A percentile compares a stretch with the other conserved stretches of the same genome.
Evolutionary conservation across 345 rosid species (phyloP).

Genomic region (Hibiscus tridactylites): DNA sequence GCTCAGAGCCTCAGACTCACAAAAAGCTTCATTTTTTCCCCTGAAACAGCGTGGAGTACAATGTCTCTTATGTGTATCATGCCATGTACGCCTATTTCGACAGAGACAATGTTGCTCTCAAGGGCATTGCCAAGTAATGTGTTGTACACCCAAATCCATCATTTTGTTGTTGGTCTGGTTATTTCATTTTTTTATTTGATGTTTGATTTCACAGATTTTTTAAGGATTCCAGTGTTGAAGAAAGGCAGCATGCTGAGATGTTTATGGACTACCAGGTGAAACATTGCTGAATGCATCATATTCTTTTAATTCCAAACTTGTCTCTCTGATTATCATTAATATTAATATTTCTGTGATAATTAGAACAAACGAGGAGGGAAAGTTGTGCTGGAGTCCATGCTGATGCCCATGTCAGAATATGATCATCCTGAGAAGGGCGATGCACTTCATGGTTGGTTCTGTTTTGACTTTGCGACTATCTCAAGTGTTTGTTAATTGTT

Average conservation of each 20-base stretch:
- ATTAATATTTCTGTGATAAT: neutral
- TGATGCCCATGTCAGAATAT: constrained; percentile 57
- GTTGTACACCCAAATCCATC: neutral
- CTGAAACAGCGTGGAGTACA: constrained; percentile 66
- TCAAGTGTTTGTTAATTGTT: too few relatives aligned
- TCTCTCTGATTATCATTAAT: neutral
- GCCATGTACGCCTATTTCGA: constrained; percentile 76
- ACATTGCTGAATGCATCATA: neutral
- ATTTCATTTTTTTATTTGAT: neutral
- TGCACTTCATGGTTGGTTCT: constrained; percentile 53
- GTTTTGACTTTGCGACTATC: too few relatives aligned
- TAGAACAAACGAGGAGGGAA: constrained; percentile 70
- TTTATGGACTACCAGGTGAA: constrained; percentile 65
- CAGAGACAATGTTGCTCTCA: constrained; percentile 69
- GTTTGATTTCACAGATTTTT: too few relatives aligned
- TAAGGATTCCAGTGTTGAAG: too few relatives aligned
- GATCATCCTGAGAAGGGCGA: constrained; percentile 74
- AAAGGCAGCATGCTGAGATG: constrained; percentile 68
- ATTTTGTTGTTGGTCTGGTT: neutral
- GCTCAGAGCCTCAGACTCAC: neutral
- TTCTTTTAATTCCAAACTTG: neutral
- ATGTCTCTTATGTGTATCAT: constrained; percentile 68
- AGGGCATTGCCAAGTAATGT: constrained; percentile 65
- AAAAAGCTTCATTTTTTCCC: neutral
- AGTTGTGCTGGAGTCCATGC: constrained; percentile 37